Evolutionary conservation across 179 eudicot genomes (phyloP).

Genomic region (Camellia oleifera): DNA sequence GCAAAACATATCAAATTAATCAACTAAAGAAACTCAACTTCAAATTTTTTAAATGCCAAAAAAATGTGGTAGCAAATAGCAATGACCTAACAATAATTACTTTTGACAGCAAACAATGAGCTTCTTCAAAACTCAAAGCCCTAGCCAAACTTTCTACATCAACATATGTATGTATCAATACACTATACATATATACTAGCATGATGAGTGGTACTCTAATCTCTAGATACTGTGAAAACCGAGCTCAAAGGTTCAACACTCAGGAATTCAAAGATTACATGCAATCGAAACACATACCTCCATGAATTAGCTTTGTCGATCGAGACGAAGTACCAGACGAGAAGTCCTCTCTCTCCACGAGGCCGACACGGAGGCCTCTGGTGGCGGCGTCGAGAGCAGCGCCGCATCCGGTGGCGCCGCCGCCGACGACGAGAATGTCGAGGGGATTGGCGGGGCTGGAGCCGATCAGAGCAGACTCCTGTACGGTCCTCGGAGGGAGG

Average conservation of each 20-base stretch:
- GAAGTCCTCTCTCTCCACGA: conserved; percentile 94
- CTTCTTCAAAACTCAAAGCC: conserved; percentile 1
- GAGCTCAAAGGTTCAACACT: background rate
- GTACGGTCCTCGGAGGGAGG: conserved; percentile 53
- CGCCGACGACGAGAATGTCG: conserved; percentile 84
- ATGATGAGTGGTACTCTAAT: too few species aligned
- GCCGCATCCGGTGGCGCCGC: conserved; percentile 95
- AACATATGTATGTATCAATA: background rate
- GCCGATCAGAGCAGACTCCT: conserved; percentile 53
- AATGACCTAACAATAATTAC: background rate
- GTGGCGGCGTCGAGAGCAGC: conserved; percentile 90
- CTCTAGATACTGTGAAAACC: too few species aligned
- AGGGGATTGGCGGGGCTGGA: conserved; percentile 56
- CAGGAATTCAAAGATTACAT: too few species aligned
- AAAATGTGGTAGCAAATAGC: too few species aligned
- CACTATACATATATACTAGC: too few species aligned
- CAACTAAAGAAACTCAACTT: too few species aligned
- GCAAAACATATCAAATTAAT: too few species aligned
- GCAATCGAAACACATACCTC: conserved; percentile 44
- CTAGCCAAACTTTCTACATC: background rate
- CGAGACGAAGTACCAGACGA: conserved; percentile 94
- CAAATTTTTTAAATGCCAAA: too few species aligned
- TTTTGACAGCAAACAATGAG: background rate
- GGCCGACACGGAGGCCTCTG: conserved; percentile 89
- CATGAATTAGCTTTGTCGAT: conserved; percentile 91